Conservation (phyloP, 1,284 basidiomycete genomes). For the Cutaneotrichosporon sp. region DNA sequence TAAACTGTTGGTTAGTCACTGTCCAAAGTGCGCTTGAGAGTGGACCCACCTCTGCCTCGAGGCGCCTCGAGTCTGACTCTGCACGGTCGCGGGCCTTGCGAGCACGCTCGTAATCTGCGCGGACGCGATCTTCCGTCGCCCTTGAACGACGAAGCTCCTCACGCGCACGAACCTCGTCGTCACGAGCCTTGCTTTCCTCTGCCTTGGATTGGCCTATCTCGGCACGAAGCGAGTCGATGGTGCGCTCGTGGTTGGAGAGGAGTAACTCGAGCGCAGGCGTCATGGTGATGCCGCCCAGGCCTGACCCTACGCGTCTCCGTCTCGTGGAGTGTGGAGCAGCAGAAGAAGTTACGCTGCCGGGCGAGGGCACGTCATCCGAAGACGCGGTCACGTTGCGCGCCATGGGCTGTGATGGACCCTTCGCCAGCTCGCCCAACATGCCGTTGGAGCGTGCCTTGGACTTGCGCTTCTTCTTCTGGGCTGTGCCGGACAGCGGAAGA, state of each 20-base stretch:
- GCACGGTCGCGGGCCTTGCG: conserved; percentile 28
- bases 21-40: background rate
- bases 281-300: conserved; percentile 27
- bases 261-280: conserved; percentile 32
- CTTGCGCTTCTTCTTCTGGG: conserved; percentile 42
- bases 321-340: conserved; percentile 14
- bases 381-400: conserved; percentile 13
- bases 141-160: conserved; percentile 36
- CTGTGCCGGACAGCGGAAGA: conserved; percentile 25
- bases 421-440: background rate
- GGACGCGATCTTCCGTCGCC: conserved; percentile 36
- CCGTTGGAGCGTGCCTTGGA: conserved; percentile 23
- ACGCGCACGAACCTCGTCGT: conserved; percentile 34
- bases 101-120: conserved; percentile 35
- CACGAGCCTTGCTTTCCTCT: conserved; percentile 43
- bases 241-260: conserved; percentile 39
- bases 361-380: conserved; percentile 16
- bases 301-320: conserved; percentile 31
- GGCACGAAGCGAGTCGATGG: conserved; percentile 42
- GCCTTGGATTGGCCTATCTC: conserved; percentile 47
- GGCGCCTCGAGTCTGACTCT: conserved; percentile 32
- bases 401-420: background rate
- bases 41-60: conserved; percentile 44
- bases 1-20: conserved; percentile 16
- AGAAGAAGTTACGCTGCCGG: conserved; percentile 9